Percentiles rank a stretch among this genome's conserved stretches.
Conservation (phyloP, 2,329 filamentous ascomycete genomes). For the Cryphonectria radicalis region DNA sequence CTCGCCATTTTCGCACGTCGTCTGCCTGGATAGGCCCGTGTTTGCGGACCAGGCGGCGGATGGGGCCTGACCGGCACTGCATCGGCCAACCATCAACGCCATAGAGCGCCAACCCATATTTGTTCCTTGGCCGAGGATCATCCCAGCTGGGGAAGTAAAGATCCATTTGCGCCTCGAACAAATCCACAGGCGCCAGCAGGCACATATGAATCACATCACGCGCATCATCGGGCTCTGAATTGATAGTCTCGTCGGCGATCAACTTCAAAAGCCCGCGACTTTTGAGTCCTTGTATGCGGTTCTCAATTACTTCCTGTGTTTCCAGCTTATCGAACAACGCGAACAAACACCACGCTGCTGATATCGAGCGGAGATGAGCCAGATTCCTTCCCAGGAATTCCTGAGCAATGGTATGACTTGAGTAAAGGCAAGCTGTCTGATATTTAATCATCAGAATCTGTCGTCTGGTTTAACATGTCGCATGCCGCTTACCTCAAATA, state of each 20-base stretch:
- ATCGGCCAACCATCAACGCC: too few species aligned
- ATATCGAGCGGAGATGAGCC: too few species aligned
- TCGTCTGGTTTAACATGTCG: background rate
- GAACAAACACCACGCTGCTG: background rate
- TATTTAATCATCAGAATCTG: background rate
- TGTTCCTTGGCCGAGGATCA: background rate
- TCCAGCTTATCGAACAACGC: too few species aligned
- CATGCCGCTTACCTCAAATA: constrained; percentile 5
- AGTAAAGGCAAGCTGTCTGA: background rate
- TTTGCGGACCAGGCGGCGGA: background rate
- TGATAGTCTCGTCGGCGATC: background rate
- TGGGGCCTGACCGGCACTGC: fast-evolving
- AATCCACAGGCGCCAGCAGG: background rate
- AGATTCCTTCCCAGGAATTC: background rate
- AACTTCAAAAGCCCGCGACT: background rate
- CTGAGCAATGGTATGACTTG: background rate
- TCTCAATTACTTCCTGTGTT: too few species aligned
- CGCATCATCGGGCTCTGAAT: background rate
- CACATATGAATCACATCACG: fast-evolving
- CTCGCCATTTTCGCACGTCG: background rate
- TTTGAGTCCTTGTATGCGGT: background rate
- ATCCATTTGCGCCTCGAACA: background rate
- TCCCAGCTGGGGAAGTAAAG: background rate
- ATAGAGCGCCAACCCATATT: background rate
- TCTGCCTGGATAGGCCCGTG: background rate